phyloP scores from a whole-genome alignment of 768 basidiomycete species.

The Hirschioporus abietinus region DNA sequence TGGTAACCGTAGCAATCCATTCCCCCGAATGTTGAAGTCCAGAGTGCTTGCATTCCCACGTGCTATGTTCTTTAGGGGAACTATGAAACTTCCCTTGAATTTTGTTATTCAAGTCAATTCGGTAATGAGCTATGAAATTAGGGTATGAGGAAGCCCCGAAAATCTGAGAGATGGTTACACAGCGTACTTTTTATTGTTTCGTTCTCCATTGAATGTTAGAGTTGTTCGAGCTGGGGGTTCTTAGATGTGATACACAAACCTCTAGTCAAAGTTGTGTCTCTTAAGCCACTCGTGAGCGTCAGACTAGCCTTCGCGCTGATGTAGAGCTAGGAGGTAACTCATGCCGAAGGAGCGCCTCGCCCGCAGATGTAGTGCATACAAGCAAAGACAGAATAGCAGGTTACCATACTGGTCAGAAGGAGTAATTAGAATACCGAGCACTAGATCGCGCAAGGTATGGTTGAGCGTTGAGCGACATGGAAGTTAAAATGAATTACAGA shows the following conservation, averaged over 20 bases:
- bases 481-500: neutral
- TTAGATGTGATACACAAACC: neutral
- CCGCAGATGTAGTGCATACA: neutral
- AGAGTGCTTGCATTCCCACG: constrained; percentile 4
- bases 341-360: too few relatives aligned
- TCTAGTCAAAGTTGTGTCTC: neutral
- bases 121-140: constrained; percentile 13
- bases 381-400: neutral
- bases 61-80: neutral
- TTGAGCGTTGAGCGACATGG: neutral
- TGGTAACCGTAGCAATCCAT: constrained; percentile 25
- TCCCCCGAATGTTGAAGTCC: constrained; percentile 22
- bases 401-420: neutral
- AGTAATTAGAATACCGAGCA: neutral
- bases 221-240: neutral
- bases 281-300: neutral
- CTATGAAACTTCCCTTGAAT: constrained; percentile 15
- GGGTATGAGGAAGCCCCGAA: neutral
- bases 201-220: too few relatives aligned
- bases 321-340: too few relatives aligned
- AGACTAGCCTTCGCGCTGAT: neutral
- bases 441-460: neutral
- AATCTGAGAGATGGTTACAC: neutral
- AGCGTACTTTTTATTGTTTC: neutral
- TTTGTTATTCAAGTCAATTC: constrained; percentile 24